Conservation (phyloP, 1,139 yeast species). For the Saccharomyces pastorianus region DNA sequence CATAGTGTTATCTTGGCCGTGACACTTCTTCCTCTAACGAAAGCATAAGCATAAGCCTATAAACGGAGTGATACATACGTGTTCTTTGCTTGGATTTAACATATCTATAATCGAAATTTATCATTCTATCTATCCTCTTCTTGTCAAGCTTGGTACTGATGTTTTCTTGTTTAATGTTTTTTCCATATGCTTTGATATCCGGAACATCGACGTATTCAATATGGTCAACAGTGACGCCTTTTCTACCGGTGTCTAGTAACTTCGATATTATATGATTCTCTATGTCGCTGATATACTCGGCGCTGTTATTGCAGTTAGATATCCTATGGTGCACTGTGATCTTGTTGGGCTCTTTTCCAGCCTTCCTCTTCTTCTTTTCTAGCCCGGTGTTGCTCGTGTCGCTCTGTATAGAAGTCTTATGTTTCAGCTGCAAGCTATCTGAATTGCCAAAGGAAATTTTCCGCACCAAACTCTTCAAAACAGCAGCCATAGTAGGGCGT, state of each 20-base stretch:
- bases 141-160: conserved; percentile 3
- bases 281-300: not conserved
- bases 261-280: not conserved
- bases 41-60: no score
- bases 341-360: not conserved
- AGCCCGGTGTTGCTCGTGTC: not conserved
- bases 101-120: conserved; percentile 6
- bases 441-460: not conserved
- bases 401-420: not conserved
- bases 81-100: conserved; percentile 1
- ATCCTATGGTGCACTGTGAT: not conserved
- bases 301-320: not conserved
- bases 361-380: no score
- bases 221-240: conserved; percentile 4
- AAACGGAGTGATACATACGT: conserved; percentile 6
- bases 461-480: not conserved
- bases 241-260: conserved; percentile 2
- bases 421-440: not conserved
- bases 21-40: no score
- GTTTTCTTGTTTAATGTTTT: not conserved
- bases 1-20: no score
- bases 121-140: conserved; percentile 3
- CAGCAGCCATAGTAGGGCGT: not conserved
- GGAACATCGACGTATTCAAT: conserved; percentile 1
- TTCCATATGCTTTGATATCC: not conserved